phyloP scores from a whole-genome alignment of 1,284 basidiomycete genomes.

The Agroathelia rolfsii region DNA sequence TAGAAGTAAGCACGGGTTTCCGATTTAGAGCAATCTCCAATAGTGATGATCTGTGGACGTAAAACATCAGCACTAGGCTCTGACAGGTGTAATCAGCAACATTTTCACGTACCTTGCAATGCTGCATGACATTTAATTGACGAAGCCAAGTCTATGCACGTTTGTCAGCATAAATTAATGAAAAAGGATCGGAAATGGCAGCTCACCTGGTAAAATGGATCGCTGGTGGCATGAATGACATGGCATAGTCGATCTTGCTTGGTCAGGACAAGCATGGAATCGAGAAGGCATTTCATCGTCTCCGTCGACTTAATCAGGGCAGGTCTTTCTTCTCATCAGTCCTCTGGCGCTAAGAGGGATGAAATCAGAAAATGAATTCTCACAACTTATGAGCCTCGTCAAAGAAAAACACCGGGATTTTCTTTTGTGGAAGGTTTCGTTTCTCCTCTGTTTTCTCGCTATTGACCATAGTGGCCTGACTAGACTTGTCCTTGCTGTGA shows the following conservation, averaged over 20 bases:
- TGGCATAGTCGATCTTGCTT: conserved; percentile 79
- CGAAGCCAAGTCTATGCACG: conserved; percentile 74
- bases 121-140: conserved; percentile 67
- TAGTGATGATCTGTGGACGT: conserved; percentile 51
- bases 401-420: conserved; percentile 72
- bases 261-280: conserved; percentile 75
- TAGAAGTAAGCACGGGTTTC: conserved; percentile 60
- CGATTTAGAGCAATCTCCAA: conserved; percentile 66
- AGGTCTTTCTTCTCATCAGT: conserved; percentile 45
- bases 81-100: conserved; percentile 21
- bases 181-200: no score
- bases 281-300: conserved; percentile 73
- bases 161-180: no score
- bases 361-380: conserved; percentile 14
- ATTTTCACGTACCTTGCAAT: conserved; percentile 54
- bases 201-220: conserved; percentile 78
- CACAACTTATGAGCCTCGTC: conserved; percentile 79
- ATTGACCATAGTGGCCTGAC: conserved; percentile 14
- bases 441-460: conserved; percentile 25
- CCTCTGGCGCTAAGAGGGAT: background rate
- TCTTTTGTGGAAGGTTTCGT: conserved; percentile 46
- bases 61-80: conserved; percentile 6
- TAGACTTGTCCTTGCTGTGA: no score
- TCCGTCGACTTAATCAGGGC: conserved; percentile 64
- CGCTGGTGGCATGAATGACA: conserved; percentile 75